These are phyloP conservation scores for Plasmodium blacklocki DNA, from an alignment of 169 alveolate genomes.

Conservation along the genomic window DNA sequence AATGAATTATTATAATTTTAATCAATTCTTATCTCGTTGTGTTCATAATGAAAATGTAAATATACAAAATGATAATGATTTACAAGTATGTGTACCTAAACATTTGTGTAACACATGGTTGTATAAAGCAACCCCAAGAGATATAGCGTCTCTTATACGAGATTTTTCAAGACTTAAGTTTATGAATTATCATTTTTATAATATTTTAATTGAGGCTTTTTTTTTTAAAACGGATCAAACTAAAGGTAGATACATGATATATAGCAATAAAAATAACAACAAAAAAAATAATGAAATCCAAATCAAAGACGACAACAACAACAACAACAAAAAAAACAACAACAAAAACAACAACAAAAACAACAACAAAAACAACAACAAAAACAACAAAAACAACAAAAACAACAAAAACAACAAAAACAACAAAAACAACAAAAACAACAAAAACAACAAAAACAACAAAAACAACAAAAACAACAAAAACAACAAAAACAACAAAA, in stretches of 20 bases:
- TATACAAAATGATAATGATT: background rate
- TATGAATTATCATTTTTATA: constrained; percentile 20
- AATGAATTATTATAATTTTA: background rate
- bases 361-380: no score
- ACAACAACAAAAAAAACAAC: no score
- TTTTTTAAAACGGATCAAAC: constrained; percentile 19
- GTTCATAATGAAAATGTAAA: background rate
- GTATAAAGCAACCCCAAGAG: constrained; percentile 17
- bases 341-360: no score
- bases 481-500: no score
- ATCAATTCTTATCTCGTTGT: background rate
- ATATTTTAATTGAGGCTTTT: constrained; percentile 23
- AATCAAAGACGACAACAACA: no score
- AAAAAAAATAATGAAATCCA: no score
- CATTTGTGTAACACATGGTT: constrained; percentile 39
- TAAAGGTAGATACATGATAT: background rate
- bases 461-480: no score
- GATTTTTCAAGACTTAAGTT: constrained; percentile 47
- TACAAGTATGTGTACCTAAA: background rate
- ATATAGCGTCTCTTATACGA: constrained; percentile 40
- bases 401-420: no score
- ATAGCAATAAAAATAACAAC: background rate
- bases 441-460: no score
- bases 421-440: no score
- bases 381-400: no score